phyloP scores from a whole-genome alignment of 2,329 filamentous ascomycete genomes.

The Botrytis galanthina region DNA sequence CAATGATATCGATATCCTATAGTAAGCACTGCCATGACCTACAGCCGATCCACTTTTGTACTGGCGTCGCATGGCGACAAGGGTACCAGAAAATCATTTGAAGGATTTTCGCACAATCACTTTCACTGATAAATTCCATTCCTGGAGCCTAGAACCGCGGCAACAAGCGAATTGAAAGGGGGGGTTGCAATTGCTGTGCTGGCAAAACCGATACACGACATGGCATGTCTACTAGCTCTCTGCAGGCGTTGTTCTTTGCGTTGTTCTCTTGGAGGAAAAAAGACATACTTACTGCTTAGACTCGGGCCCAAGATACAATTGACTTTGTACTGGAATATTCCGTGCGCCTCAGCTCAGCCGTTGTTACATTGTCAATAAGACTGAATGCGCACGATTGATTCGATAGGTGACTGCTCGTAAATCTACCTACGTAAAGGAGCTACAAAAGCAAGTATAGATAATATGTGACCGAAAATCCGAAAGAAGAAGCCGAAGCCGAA shows the following conservation, averaged over 20 bases:
- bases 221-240: neutral
- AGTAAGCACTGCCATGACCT: neutral
- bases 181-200: neutral
- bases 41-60: neutral
- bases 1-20: conserved; percentile 6
- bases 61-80: conserved; percentile 9
- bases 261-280: neutral
- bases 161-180: conserved; percentile 12
- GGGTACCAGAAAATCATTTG: neutral
- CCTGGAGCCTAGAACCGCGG: conserved; percentile 1
- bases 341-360: neutral
- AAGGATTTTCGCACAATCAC: neutral
- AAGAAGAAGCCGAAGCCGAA: neutral
- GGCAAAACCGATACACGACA: conserved; percentile 7
- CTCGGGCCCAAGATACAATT: neutral
- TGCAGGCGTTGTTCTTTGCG: neutral
- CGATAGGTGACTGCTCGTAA: neutral
- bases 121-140: neutral
- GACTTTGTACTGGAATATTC: neutral
- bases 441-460: neutral
- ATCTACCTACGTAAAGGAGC: neutral
- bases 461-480: neutral
- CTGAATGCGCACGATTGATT: neutral
- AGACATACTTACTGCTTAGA: neutral
- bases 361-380: neutral